Evolutionary conservation across 75 land plant genomes (phyloP).

Genomic region (Larix kaempferi): DNA sequence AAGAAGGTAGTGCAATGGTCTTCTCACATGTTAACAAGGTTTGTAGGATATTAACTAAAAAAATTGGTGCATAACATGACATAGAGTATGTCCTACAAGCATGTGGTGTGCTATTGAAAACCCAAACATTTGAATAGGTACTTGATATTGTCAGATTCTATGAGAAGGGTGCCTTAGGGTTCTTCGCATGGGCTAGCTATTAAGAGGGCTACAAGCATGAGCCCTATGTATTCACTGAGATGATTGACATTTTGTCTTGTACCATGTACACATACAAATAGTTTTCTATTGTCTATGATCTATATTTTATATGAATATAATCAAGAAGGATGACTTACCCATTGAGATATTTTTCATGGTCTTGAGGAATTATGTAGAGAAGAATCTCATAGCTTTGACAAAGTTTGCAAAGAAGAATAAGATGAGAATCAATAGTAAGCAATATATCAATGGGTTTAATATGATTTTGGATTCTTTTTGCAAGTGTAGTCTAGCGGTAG

Average conservation of each 20-base stretch:
- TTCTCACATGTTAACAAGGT: slow-evolving; percentile 15
- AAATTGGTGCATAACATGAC: slow-evolving; percentile 8
- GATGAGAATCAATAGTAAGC: slow-evolving; percentile 42
- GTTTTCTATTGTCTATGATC: slow-evolving; percentile 46
- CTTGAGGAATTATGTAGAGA: slow-evolving; percentile 50
- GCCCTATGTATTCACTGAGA: slow-evolving; percentile 25
- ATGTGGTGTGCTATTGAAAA: slow-evolving; percentile 18
- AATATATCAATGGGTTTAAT: slow-evolving; percentile 56
- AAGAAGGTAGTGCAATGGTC: slow-evolving; percentile 10
- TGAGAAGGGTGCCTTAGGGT: slow-evolving; percentile 56
- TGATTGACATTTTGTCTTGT: slow-evolving; percentile 45
- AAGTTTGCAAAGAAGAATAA: slow-evolving; percentile 57
- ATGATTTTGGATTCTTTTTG: slow-evolving; percentile 57
- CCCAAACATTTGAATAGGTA: slow-evolving; percentile 34
- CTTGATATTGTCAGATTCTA: slow-evolving; percentile 40
- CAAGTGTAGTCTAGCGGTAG: slow-evolving; percentile 54
- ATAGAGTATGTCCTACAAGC: slow-evolving; percentile 44
- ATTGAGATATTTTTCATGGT: slow-evolving; percentile 31
- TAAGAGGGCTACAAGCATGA: slow-evolving; percentile 45
- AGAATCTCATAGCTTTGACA: slow-evolving; percentile 36
- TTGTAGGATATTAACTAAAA: slow-evolving; percentile 19
- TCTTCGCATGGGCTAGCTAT: slow-evolving; percentile 59
- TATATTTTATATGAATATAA: slow-evolving; percentile 61
- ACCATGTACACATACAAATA: slow-evolving; percentile 32
- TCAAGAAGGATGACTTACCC: slow-evolving; percentile 30